These are phyloP conservation scores for Chloris gayana DNA, from an alignment of 176 grass and related monocot species.

Conservation along the genomic window DNA sequence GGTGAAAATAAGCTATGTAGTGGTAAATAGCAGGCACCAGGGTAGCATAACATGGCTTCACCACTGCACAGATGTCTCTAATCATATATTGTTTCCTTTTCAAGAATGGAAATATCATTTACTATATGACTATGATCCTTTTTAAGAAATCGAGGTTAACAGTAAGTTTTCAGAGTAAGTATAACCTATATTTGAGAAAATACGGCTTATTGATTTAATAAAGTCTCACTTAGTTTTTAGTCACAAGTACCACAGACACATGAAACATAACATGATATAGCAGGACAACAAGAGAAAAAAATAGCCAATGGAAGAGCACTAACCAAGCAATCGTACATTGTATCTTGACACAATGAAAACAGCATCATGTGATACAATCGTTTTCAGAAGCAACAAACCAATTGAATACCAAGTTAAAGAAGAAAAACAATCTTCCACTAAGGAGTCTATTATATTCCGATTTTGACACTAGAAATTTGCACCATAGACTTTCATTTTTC, in stretches of 20 bases:
- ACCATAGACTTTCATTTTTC: no score
- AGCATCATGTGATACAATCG: no score
- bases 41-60: no score
- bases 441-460: no score
- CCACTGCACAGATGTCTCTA: constrained; percentile 11
- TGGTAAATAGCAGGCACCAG: no score
- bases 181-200: neutral
- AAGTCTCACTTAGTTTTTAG: neutral
- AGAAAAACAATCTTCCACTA: no score
- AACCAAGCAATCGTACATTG: neutral
- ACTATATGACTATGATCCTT: neutral
- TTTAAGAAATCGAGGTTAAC: no score
- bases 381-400: no score
- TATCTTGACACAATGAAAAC: no score
- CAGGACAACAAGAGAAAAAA: neutral
- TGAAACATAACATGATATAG: neutral
- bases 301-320: neutral
- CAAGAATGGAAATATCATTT: neutral
- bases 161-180: neutral
- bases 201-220: neutral
- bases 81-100: neutral
- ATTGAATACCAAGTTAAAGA: no score
- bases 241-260: neutral
- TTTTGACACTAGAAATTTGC: no score
- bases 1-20: no score